Evolutionary conservation across 2,329 filamentous ascomycete species (phyloP), one percentile per base, ranked within the genome.

Genomic region (Fusarium sp.): DNA sequence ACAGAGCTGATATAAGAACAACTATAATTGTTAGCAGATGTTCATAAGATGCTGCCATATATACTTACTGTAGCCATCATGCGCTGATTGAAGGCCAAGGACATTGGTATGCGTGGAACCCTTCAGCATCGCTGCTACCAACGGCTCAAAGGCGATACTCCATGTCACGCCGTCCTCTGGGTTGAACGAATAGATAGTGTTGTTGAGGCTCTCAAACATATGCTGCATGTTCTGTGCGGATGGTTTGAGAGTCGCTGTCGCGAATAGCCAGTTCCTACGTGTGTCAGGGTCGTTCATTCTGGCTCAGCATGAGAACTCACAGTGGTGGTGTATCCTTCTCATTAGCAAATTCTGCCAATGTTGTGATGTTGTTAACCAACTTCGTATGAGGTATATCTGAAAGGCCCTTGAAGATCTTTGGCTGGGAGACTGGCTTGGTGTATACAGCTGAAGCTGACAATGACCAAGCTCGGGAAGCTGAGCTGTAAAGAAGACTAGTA

Each of bases 11-110:
- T 13, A 61, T 7, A 3, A 61, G 31, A 5, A 58, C 31, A 24
- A 61, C 50, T 61, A 3, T 1, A 6, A 8, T n/a, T 11, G 7
- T 44, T 8, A 36, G 38, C 2, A 7, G 5, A 6, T 11, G 2
- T 11, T 20, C 1, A 13, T 7, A 1, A 1, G 16, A 16, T 11
- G 7, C 7, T n/a, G 0, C 5, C 22, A 7, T 6, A 3, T 4
- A 3, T 4, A n/a, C 16, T 2, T 54, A 41, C 45, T 54, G 8
- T 42, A 61, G 6, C 58, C 58, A n/a, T 57, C 58, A 14, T 57
- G 20, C 1, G 38, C 26, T 1, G 50, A 18, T 8, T 57, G 10
- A 2, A 57, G 12, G 12, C 58, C 58, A 2, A 61, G 31, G 12
- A 44, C 31, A 4, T 61, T 31, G 9, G 28, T 16, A 6, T 36